Base-by-base conservation (phyloP, 768 basidiomycete genomes). In the Podaxis carcinomalis region DNA sequence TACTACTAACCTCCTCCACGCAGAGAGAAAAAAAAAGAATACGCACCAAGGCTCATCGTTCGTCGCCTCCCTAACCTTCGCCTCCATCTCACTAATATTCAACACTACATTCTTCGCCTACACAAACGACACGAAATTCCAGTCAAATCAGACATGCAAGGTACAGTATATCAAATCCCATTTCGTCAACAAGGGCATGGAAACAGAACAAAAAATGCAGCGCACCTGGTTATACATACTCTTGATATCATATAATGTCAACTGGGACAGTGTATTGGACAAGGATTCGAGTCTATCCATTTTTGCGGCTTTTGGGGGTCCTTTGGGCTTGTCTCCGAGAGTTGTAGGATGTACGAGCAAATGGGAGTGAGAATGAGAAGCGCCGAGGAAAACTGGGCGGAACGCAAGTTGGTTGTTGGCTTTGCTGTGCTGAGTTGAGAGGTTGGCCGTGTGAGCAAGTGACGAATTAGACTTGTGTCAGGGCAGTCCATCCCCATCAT, bases 1-100 rank as follows among this genome's bases (percentile, higher is more conserved):
- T 25, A 50, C 7, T 16, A 32, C 32, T 32, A 32, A 7, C n/a
- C 6, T 55, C 37, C 19, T 16, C 13, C 37, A 25, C 6, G 13
- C 19, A 9, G 13, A 49, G 3, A 7, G 11, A 39, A 25, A 35
- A 39, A 25, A 35, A 46, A 13, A 19, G 49, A n/a, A n/a, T n/a
- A 75, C 85, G 66, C 70, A 97, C 96, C 97, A 99, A 59, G 97
- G 89, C 64, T 99, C 97, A 67, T 98, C 95, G 62, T 98, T 98
- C 0, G 97, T 99, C 1, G 96, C 97, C 63, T 98, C 96, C 64
- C 86, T 81, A 16, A 98, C 96, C 76, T 97, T 98, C 6, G 90
- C 91, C 74, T 99, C 96, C 86, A 92, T 96, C 77, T 98, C 96
- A 67, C 89, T 93, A 62, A 98, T 82, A 75, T 98, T 98, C 67